Evolutionary conservation across 768 basidiomycete species (phyloP), one percentile per base, ranked within the genome.

Genomic region (Amanita subjunquillea): DNA sequence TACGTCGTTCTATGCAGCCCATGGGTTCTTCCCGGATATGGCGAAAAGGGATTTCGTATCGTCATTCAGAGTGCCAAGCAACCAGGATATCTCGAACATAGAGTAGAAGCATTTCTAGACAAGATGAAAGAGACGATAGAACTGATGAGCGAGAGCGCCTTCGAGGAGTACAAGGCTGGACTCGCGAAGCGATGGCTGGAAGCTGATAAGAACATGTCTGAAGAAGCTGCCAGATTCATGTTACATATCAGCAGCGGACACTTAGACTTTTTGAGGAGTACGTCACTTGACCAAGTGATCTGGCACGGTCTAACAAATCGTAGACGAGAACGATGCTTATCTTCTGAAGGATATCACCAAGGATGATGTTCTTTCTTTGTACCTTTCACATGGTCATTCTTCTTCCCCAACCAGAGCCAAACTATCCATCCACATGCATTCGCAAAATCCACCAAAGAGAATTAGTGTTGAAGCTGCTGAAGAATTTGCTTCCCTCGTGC

Each of bases 81-180:
- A 8, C 82, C 93, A 7, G 75, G 70, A 22, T 91, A 87, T 64
- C 74, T 98, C 40, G 96, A 98, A 69, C 72, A 76, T 50, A 83
- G 95, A 22, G 85, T 98, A 12, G 92, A 98, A 51, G 80, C 82
- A 2, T 98, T 97, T 73, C 71, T 98, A 55, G 76, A 80, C 43
- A 71, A 72, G 50, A 87, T 93, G 83, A 80, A 80, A 60, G 66
- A 63, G 29, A 77, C 72, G 49, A 69, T 99, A 12, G 77, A 77
- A 60, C 74, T 72, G 5, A 89, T 97, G 87, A 64, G 65, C 4
- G 72, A 77, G 5, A 83, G 75, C 25, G 83, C 87, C 58, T 93
- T 97, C 61, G 68, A 74, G 20, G 82, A 86, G 59, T 91, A 97
- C 63, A 87, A 85, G 67, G 69, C 65, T 39, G 80, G 88, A 20